Percentiles rank a stretch among this genome's conserved stretches.
Evolutionary conservation across 352 stramenopile genomes (phyloP).

Genomic region (Pythium aphanidermatum): DNA sequence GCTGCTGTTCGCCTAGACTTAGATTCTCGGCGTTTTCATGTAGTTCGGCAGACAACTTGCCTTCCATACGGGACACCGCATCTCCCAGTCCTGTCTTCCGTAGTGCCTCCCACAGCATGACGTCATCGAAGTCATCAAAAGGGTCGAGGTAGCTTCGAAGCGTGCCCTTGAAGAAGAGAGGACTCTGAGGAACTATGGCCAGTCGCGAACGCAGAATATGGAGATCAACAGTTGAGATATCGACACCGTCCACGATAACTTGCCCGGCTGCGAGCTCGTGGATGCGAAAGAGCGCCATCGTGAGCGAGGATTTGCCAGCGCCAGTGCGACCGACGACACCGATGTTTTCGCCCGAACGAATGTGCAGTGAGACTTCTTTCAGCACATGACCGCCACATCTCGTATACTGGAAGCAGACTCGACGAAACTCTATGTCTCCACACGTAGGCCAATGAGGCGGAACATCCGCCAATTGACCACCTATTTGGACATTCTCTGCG

Average conservation of each 20-base stretch:
- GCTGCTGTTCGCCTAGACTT: conserved; percentile 42
- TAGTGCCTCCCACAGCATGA: conserved; percentile 60
- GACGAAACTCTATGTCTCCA: conserved; percentile 23
- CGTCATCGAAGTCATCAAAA: conserved; percentile 54
- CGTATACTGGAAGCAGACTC: conserved; percentile 19
- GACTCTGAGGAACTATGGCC: conserved; percentile 20
- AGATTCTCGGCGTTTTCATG: conserved; percentile 70
- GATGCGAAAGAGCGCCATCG: conserved; percentile 17
- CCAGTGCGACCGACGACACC: conserved; percentile 77
- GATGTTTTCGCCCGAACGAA: conserved; percentile 39
- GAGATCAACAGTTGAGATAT: conserved; percentile 18
- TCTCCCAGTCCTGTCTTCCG: conserved; percentile 12
- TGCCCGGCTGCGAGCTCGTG: conserved; percentile 10
- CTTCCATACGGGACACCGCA: conserved; percentile 7
- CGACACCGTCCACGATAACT: conserved; percentile 25
- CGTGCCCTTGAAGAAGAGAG: conserved; percentile 18
- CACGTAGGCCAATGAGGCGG: conserved; percentile 1
- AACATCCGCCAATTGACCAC: not conserved
- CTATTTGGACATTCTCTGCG: conserved; percentile 23
- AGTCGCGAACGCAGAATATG: conserved; percentile 12
- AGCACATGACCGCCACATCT: conserved; percentile 1
- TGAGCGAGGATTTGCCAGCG: conserved; percentile 14
- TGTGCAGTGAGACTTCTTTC: conserved; percentile 30
- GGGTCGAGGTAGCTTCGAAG: conserved; percentile 74
- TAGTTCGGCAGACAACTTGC: conserved; percentile 42